These are phyloP conservation scores for Primulina huaijiensis DNA, from an alignment of 257 asterid species.

Conservation along the genomic window DNA sequence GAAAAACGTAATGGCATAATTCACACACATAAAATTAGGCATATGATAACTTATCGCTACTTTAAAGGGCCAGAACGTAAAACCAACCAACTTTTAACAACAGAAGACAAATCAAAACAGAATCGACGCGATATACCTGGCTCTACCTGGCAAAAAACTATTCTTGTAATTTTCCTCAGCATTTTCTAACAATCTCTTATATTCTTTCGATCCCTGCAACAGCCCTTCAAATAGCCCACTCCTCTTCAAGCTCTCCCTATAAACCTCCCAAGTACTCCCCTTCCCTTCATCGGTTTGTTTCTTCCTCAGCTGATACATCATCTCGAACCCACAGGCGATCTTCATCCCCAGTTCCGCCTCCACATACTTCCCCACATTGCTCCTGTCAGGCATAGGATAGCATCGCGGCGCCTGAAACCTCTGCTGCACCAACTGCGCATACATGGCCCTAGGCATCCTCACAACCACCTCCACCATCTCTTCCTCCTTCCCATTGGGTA, in stretches of 20 bases:
- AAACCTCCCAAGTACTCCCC: constrained; percentile 91
- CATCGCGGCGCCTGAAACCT: constrained; percentile 78
- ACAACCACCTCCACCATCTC: constrained; percentile 67
- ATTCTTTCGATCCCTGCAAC: constrained; percentile 75
- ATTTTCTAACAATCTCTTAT: constrained; percentile 65
- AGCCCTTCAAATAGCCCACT: constrained; percentile 76
- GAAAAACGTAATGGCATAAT: background rate
- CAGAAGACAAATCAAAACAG: background rate
- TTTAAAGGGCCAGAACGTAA: background rate
- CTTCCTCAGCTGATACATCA: constrained; percentile 83
- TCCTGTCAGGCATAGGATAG: constrained; percentile 72
- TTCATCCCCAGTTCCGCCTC: constrained; percentile 95
- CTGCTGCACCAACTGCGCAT: constrained; percentile 86
- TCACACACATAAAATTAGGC: constrained; percentile 11
- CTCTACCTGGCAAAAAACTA: constrained; percentile 53
- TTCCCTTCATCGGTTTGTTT: constrained; percentile 77
- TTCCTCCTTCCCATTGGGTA: constrained; percentile 58
- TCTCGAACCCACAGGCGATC: constrained; percentile 88
- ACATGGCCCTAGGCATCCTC: constrained; percentile 92
- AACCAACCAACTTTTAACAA: background rate
- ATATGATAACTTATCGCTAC: background rate
- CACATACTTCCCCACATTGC: constrained; percentile 50
- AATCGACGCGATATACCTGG: constrained; percentile 41
- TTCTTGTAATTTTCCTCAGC: constrained; percentile 68
- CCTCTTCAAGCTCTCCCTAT: constrained; percentile 57